Base-by-base conservation (phyloP, 331 rosid genomes). In the Spiraea crenata region DNA sequence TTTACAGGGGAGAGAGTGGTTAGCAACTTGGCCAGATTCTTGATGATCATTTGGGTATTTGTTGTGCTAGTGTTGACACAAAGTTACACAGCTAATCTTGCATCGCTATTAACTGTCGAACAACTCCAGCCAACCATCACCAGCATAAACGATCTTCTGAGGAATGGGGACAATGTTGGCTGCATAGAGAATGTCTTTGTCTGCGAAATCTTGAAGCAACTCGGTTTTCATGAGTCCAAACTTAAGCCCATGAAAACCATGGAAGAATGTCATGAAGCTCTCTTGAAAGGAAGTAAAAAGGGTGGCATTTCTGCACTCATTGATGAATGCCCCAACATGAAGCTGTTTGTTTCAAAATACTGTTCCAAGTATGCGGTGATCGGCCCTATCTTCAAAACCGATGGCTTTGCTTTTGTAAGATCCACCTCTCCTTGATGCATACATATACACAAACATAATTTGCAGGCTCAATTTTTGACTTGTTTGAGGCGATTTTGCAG, bases 21-120 rank as follows among this genome's bases (percentile, higher is more conserved):
- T 25, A 86, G 89, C 82, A 88, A 86, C 78, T 79, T 80, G 75
- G 64, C 75, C 1, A 80, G 88, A 78, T 78, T 88, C 51, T 87
- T 88, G 70, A 82, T 88, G 74, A 55, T 70, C 0, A 44, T 86
- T 38, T 88, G 91, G 91, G 56, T 49, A 2, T 64, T 70, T 49
- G 76, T 79, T 46, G 79, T 79, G 50, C 64, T 69, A 4, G 71
- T 74, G 31, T 16, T 73, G 35, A 45, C 68, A 5, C 79, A 79
- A 55, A 73, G 82, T 38, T 79, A 68, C 61, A 74, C 79, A 1
- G 76, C 73, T 1, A 79, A 78, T 57, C 47, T 74, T 17, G 56
- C 79, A 10, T 80, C 91, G 0, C 77, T 76, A 17, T 45, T 88
- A 57, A 88, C 95, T 0, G 86, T 86, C 19, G 79, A 86, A 35